A percentile compares a stretch with the other conserved stretches of the same genome.
Conservation (phyloP, 805 yeast species). For the Candida patagonica region DNA sequence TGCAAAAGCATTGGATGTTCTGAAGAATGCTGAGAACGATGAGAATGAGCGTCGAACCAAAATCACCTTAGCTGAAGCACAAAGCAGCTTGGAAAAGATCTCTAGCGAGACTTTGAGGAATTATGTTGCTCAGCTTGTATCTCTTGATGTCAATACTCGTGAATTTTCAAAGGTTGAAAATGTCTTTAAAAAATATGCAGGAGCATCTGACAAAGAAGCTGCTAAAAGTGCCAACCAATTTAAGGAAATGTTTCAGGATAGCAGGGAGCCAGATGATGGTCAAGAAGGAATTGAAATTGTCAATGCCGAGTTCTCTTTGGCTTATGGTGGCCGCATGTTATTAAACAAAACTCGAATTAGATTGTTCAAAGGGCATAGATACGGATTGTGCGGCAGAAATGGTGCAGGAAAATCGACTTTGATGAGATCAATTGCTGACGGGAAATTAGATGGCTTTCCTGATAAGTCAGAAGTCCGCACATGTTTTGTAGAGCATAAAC, state of each 20-base stretch:
- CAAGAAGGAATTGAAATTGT: slow-evolving; percentile 88
- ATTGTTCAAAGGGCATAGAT: slow-evolving; percentile 87
- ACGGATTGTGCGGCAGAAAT: slow-evolving; percentile 95
- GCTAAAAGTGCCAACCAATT: slow-evolving; percentile 24
- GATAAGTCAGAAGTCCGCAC: slow-evolving; percentile 77
- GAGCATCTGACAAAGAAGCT: slow-evolving; percentile 29
- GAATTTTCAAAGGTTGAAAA: slow-evolving; percentile 28
- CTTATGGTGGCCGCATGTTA: slow-evolving; percentile 96
- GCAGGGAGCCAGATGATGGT: slow-evolving; percentile 45
- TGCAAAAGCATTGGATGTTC: slow-evolving; percentile 69
- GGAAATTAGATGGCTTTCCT: slow-evolving; percentile 97
- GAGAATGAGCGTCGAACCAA: slow-evolving; percentile 75
- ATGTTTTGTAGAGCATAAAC: slow-evolving; percentile 93
- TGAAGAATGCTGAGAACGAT: slow-evolving; percentile 68
- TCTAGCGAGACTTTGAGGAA: slow-evolving; percentile 17
- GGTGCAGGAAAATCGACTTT: slow-evolving; percentile 98
- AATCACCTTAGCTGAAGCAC: slow-evolving; percentile 37
- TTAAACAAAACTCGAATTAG: slow-evolving; percentile 85
- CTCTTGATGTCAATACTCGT: slow-evolving; percentile 28
- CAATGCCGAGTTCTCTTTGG: slow-evolving; percentile 88
- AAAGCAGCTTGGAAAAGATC: slow-evolving; percentile 23
- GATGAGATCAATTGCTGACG: slow-evolving; percentile 94
- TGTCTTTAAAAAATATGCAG: slow-evolving; percentile 41
- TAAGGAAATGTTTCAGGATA: slow-evolving; percentile 29
- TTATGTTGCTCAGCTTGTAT: slow-evolving; percentile 25